phyloP scores from a whole-genome alignment of 805 yeast genomes.

The Blastobotrys attinorum region DNA sequence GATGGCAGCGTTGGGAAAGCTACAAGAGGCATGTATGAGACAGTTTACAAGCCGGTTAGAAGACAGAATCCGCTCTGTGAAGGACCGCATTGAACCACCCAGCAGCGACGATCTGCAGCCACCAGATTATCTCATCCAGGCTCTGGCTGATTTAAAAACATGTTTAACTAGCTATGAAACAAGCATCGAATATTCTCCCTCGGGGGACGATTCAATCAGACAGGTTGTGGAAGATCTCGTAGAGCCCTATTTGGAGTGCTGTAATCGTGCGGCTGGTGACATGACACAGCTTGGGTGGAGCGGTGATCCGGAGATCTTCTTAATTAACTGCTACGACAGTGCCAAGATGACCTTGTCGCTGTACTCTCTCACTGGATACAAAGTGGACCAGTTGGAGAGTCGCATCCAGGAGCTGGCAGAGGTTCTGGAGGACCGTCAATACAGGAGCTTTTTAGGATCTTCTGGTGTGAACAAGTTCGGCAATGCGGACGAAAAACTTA shows the following conservation, averaged over 20 bases:
- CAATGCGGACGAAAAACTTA: not conserved
- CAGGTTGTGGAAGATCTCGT: constrained; percentile 25
- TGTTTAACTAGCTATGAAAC: constrained; percentile 42
- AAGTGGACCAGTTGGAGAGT: constrained; percentile 24
- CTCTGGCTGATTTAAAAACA: constrained; percentile 51
- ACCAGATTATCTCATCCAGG: constrained; percentile 77
- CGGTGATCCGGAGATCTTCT: constrained; percentile 27
- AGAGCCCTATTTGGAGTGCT: constrained; percentile 27
- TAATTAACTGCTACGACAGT: constrained; percentile 31
- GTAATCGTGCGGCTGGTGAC: constrained; percentile 22
- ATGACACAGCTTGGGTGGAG: constrained; percentile 16
- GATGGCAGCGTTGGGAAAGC: constrained; percentile 23
- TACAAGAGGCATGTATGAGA: constrained; percentile 30
- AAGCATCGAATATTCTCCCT: constrained; percentile 20
- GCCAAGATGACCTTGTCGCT: constrained; percentile 25
- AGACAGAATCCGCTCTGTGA: constrained; percentile 28
- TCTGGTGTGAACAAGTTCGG: constrained; percentile 17
- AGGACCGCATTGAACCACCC: constrained; percentile 23
- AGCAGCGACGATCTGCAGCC: constrained; percentile 50
- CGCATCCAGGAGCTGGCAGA: constrained; percentile 22
- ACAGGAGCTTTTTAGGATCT: constrained; percentile 12
- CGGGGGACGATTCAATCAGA: constrained; percentile 13
- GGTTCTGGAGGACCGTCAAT: constrained; percentile 24
- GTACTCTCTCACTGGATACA: constrained; percentile 22
- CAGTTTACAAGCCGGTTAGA: constrained; percentile 36